Conservation (phyloP, 2,329 filamentous ascomycete genomes). For the Colletotrichum limetticola region DNA sequence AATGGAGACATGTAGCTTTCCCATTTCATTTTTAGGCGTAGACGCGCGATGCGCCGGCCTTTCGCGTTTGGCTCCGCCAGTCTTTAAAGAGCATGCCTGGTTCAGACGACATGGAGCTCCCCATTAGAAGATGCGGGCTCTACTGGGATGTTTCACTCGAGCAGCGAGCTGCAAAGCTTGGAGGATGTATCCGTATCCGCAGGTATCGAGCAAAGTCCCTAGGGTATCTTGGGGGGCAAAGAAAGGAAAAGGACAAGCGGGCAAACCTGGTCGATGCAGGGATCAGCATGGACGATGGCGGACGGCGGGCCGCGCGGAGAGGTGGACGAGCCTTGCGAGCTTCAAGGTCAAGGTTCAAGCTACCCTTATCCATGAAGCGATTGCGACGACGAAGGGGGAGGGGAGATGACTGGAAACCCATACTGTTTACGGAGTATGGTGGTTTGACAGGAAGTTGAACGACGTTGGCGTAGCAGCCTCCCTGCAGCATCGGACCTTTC, state of each 20-base stretch:
- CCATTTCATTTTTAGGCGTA: neutral
- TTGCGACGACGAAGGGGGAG: neutral
- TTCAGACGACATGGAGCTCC: constrained; percentile 11
- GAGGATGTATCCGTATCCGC: constrained; percentile 1
- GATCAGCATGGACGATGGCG: constrained; percentile 1
- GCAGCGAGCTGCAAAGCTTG: neutral
- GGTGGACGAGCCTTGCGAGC: neutral
- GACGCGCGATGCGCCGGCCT: constrained; percentile 29
- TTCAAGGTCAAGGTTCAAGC: neutral
- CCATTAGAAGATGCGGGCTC: constrained; percentile 1
- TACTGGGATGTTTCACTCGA: constrained; percentile 22
- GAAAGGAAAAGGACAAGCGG: constrained; percentile 6
- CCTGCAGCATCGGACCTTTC: constrained; percentile 34
- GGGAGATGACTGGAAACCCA: neutral
- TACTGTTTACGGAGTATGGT: too few relatives aligned
- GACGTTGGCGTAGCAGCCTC: constrained; percentile 29
- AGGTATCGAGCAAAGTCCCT: neutral
- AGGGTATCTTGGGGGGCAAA: neutral
- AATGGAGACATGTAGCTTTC: neutral
- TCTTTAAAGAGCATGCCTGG: constrained; percentile 7
- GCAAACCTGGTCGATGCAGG: constrained; percentile 17
- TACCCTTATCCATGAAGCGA: neutral
- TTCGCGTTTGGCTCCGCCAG: neutral
- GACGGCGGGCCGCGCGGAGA: constrained; percentile 11
- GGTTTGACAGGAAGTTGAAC: constrained; percentile 14